Percentiles rank a stretch among this genome's conserved stretches.
Conservation (phyloP, 768 basidiomycete genomes). For the Tricholomella constricta region DNA sequence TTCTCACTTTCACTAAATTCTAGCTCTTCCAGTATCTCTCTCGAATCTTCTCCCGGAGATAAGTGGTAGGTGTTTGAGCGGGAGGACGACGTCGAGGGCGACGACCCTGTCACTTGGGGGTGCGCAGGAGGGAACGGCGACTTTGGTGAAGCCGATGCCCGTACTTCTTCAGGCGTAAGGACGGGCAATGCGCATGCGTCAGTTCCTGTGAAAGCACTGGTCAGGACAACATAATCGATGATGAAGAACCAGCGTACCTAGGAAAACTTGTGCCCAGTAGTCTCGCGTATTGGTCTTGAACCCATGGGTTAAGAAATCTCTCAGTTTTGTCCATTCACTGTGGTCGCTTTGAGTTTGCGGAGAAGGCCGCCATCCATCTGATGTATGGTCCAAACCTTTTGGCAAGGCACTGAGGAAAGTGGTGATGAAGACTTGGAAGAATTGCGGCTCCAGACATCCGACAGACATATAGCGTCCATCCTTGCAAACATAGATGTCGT, state of each 20-base stretch:
- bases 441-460: conserved; percentile 73
- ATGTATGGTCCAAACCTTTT: conserved; percentile 38
- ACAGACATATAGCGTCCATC: conserved; percentile 78
- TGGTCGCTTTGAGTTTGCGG: conserved; percentile 44
- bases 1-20: conserved; percentile 47
- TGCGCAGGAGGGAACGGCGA: conserved; percentile 52
- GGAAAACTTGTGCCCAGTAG: conserved; percentile 69
- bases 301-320: conserved; percentile 59
- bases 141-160: conserved; percentile 37
- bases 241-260: conserved; percentile 45
- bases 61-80: conserved; percentile 26
- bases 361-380: conserved; percentile 58
- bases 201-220: conserved; percentile 43
- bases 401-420: conserved; percentile 54
- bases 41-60: conserved; percentile 54
- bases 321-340: conserved; percentile 58
- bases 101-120: conserved; percentile 41
- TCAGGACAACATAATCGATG: background rate
- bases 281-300: conserved; percentile 63
- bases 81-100: conserved; percentile 11
- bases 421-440: conserved; percentile 64
- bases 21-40: conserved; percentile 52
- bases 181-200: conserved; percentile 77
- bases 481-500: conserved; percentile 70
- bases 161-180: conserved; percentile 63